Percentiles rank a stretch among this genome's conserved stretches.
These are phyloP conservation scores for Papiliotrema laurentii DNA, from an alignment of 1,284 basidiomycete genomes.

Conservation along the genomic window DNA sequence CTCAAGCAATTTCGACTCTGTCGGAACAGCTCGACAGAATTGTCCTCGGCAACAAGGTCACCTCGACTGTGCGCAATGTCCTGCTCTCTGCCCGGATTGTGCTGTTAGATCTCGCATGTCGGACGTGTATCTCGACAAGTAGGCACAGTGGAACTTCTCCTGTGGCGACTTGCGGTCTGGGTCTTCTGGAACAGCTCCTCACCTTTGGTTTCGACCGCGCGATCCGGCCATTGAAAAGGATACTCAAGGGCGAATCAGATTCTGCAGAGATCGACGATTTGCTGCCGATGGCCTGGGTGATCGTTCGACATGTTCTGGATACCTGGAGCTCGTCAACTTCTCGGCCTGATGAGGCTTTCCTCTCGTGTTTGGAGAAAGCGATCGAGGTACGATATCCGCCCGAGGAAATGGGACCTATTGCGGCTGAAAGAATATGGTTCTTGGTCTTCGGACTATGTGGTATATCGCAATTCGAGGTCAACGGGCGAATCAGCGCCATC, in stretches of 20 bases:
- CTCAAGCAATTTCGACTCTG: not conserved
- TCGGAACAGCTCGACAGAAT: not conserved
- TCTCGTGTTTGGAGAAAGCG: conserved; percentile 42
- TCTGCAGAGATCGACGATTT: conserved; percentile 49
- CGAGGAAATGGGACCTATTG: conserved; percentile 48
- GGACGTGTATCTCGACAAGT: not conserved
- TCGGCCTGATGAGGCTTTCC: conserved; percentile 41
- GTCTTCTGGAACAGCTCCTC: conserved; percentile 57
- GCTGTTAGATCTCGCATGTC: conserved; percentile 56
- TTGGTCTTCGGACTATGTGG: conserved; percentile 65
- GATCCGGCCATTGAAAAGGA: conserved; percentile 49
- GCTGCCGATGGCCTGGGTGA: conserved; percentile 70
- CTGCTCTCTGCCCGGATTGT: conserved; percentile 59
- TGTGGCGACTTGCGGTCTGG: not conserved
- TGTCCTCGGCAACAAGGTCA: not conserved
- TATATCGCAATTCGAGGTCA: conserved; percentile 70
- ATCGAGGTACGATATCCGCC: conserved; percentile 33
- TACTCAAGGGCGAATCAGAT: conserved; percentile 39
- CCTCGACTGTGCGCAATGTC: not conserved
- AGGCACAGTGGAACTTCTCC: not conserved
- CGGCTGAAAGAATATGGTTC: conserved; percentile 70
- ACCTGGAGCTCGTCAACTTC: conserved; percentile 5
- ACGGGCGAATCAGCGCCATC: conserved; percentile 52
- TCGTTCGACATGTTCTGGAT: conserved; percentile 56
- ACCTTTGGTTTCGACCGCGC: conserved; percentile 55